Percentiles rank a stretch among this genome's conserved stretches.
Evolutionary conservation across 139 green algal genomes (phyloP).

Genomic region (Closterium sp.): DNA sequence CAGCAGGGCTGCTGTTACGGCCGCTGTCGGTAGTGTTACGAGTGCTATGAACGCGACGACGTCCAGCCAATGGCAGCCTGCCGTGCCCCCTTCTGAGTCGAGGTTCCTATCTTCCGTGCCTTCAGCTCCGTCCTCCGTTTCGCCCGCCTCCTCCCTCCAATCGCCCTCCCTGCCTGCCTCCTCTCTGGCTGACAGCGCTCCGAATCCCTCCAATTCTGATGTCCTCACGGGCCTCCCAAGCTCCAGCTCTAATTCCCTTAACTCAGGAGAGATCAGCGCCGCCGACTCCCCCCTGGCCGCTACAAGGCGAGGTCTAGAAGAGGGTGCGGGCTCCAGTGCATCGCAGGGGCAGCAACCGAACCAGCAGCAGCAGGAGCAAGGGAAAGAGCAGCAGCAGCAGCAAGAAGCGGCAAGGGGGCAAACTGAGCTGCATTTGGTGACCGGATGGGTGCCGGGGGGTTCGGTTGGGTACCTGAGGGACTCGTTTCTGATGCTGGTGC

Average conservation of each 20-base stretch:
- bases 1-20: not conserved
- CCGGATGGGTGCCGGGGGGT: constrained; percentile 24
- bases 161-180: not conserved
- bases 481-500: constrained; percentile 58
- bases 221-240: not conserved
- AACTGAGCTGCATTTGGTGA: not conserved
- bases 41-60: no score
- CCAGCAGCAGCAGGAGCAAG: not conserved
- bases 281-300: no score
- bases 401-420: not conserved
- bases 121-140: not conserved
- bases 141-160: not conserved
- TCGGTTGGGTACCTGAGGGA: constrained; percentile 56
- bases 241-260: no score
- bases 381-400: not conserved
- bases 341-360: not conserved
- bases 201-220: not conserved
- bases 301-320: not conserved
- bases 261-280: no score
- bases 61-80: not conserved
- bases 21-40: no score
- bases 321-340: not conserved
- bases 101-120: not conserved
- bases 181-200: not conserved
- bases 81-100: no score